Percentiles rank a stretch among this genome's conserved stretches.
phyloP scores from a whole-genome alignment of 75 land plant genomes.

The Picea glauca region DNA sequence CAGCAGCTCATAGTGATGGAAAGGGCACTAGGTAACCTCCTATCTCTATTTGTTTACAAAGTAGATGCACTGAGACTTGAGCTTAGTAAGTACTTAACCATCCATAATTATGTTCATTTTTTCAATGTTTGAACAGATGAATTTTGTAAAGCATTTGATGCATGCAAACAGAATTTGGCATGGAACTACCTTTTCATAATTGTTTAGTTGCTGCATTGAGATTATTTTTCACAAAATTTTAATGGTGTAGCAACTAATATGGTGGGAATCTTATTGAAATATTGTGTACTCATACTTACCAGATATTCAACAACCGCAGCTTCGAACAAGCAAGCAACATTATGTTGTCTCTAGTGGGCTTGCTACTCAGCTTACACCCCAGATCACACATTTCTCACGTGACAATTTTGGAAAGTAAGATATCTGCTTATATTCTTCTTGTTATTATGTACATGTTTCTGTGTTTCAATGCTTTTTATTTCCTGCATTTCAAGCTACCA shows the following conservation, averaged over 20 bases:
- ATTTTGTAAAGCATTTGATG: neutral
- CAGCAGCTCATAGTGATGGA: constrained; percentile 28
- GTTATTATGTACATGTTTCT: neutral
- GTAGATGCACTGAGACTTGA: neutral
- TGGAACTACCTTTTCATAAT: neutral
- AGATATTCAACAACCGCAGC: constrained; percentile 1
- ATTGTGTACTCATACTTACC: neutral
- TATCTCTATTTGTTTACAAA: neutral
- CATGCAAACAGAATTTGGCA: neutral
- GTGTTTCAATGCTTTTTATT: neutral
- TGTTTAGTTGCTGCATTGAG: neutral
- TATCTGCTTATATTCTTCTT: neutral
- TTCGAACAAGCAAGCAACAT: constrained; percentile 5
- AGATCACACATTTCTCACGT: neutral
- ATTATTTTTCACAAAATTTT: neutral
- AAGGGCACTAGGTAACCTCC: constrained; percentile 3
- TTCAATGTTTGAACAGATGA: neutral
- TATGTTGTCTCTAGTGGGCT: constrained; percentile 2
- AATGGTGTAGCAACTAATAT: neutral
- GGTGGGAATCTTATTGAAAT: neutral
- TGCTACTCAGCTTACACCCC: neutral
- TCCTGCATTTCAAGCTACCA: neutral
- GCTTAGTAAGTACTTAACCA: neutral
- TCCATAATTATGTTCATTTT: neutral
- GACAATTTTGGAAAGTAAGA: constrained; percentile 3